Percentiles rank a stretch among this genome's conserved stretches.
Conservation (phyloP, 176 grass and related monocot species). For the Oropetium thomaeum region DNA sequence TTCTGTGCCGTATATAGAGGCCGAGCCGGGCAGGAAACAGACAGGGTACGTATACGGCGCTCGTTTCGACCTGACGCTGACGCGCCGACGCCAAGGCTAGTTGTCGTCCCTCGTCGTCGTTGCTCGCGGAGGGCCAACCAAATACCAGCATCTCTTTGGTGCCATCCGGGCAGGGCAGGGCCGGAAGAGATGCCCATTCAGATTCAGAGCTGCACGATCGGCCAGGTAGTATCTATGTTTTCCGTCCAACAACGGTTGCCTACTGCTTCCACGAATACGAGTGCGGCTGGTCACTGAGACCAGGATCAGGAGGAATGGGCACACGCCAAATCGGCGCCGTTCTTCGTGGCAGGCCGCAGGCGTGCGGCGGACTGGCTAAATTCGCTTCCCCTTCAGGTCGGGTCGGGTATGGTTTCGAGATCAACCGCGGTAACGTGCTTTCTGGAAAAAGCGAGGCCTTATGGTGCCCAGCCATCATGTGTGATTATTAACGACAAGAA, state of each 20-base stretch:
- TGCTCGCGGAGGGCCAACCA: neutral
- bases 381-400: too few relatives aligned
- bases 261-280: neutral
- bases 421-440: neutral
- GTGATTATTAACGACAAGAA: neutral
- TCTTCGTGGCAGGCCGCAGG: neutral
- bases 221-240: too few relatives aligned
- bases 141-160: neutral
- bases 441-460: neutral
- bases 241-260: too few relatives aligned
- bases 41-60: neutral
- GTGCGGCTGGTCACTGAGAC: neutral
- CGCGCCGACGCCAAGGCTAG: too few relatives aligned
- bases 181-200: too few relatives aligned
- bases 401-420: neutral
- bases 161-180: neutral
- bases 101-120: neutral
- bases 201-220: too few relatives aligned
- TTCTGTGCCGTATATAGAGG: neutral
- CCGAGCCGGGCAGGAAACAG: neutral
- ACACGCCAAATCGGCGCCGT: neutral
- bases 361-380: neutral
- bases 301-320: too few relatives aligned
- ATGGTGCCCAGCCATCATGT: too few relatives aligned
- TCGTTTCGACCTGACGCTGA: neutral